Evolutionary conservation across 1,284 basidiomycete species (phyloP).

Genomic region (Pisolithus thermaeus): DNA sequence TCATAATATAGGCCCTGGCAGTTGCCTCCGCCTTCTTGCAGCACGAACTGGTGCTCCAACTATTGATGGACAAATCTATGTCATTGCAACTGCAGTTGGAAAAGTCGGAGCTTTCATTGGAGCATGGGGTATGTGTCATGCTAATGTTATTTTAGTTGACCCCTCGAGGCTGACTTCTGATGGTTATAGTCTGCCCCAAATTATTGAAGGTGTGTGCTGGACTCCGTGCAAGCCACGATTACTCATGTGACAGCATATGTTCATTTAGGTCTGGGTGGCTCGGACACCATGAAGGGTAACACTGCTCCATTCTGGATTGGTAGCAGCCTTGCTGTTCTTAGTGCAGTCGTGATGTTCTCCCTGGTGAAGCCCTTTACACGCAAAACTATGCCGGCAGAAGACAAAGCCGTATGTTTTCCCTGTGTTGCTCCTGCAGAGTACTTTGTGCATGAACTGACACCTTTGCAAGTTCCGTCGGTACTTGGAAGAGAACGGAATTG

Average conservation of each 20-base stretch:
- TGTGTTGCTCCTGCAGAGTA: too few relatives aligned
- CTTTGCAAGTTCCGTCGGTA: slow-evolving; percentile 64
- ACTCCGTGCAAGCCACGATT: background rate
- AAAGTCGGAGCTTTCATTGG: slow-evolving; percentile 87
- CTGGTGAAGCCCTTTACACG: slow-evolving; percentile 71
- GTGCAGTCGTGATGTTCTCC: slow-evolving; percentile 68
- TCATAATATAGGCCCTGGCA: slow-evolving; percentile 55
- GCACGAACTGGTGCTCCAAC: slow-evolving; percentile 81
- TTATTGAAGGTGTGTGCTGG: background rate
- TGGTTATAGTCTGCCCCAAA: slow-evolving; percentile 9
- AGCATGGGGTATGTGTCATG: slow-evolving; percentile 55
- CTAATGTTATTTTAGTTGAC: background rate
- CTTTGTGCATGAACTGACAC: background rate
- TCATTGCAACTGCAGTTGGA: slow-evolving; percentile 81
- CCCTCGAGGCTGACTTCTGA: background rate
- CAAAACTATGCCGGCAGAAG: slow-evolving; percentile 79
- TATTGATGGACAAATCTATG: too few relatives aligned
- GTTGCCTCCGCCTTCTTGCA: slow-evolving; percentile 76
- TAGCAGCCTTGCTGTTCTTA: slow-evolving; percentile 75
- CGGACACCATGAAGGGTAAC: slow-evolving; percentile 46
- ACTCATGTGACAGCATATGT: slow-evolving; percentile 1
- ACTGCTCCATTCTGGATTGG: slow-evolving; percentile 84
- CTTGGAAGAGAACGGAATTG: slow-evolving; percentile 66
- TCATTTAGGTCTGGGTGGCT: slow-evolving; percentile 55
- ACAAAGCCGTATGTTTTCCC: slow-evolving; percentile 43